phyloP scores from a whole-genome alignment of 2,329 filamentous ascomycete species.

The Xylariaceae sp. region DNA sequence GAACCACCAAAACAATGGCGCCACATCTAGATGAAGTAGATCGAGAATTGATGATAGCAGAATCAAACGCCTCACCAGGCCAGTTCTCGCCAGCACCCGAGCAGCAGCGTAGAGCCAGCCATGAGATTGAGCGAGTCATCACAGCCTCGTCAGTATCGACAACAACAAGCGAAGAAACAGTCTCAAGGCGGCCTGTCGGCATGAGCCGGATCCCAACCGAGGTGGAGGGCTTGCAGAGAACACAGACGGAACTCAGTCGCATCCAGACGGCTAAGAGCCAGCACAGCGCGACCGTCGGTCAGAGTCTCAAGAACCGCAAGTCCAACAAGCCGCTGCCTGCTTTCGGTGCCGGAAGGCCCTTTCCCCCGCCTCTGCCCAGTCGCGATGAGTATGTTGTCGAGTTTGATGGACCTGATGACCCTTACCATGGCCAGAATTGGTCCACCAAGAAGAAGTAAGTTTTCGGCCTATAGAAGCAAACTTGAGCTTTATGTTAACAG shows the following conservation, averaged over 20 bases:
- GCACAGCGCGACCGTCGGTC: slow-evolving; percentile 69
- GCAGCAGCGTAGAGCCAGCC: slow-evolving; percentile 37
- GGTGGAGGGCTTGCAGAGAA: slow-evolving; percentile 63
- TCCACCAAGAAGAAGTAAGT: slow-evolving; percentile 69
- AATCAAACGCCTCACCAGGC: slow-evolving; percentile 31
- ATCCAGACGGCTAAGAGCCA: slow-evolving; percentile 69
- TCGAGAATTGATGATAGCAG: slow-evolving; percentile 49
- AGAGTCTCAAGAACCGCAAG: slow-evolving; percentile 44
- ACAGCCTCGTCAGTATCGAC: slow-evolving; percentile 50
- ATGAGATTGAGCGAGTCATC: slow-evolving; percentile 58
- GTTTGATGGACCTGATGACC: slow-evolving; percentile 80
- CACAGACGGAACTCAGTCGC: slow-evolving; percentile 65
- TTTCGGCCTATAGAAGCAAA: too few relatives aligned
- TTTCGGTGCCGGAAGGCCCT: slow-evolving; percentile 72
- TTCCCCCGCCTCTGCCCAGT: slow-evolving; percentile 65
- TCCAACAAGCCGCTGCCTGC: slow-evolving; percentile 58
- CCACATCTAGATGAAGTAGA: slow-evolving; percentile 49
- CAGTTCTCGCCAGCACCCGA: slow-evolving; percentile 12
- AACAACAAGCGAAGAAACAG: slow-evolving; percentile 37
- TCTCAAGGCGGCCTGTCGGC: slow-evolving; percentile 37
- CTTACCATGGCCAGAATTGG: slow-evolving; percentile 87
- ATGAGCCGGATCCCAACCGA: slow-evolving; percentile 63
- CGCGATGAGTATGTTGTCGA: slow-evolving; percentile 77
- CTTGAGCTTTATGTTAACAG: background rate
- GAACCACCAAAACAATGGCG: too few relatives aligned